phyloP scores from a whole-genome alignment of 2,329 filamentous ascomycete genomes.

The Zymoseptoria pseudotritici region DNA sequence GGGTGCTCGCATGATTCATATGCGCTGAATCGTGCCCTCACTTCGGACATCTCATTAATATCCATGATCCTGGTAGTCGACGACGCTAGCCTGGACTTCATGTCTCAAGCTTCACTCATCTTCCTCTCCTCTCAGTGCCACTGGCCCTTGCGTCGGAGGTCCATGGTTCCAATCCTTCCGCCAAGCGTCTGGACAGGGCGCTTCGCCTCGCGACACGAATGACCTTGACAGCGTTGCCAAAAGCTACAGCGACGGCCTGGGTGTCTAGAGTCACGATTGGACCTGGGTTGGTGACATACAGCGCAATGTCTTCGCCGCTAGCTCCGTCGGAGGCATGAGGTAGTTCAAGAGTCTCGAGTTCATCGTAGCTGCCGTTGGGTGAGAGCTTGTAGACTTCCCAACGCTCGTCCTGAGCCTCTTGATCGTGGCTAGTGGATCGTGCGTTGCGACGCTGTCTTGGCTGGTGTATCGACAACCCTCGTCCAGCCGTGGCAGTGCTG shows the following conservation, averaged over 20 bases:
- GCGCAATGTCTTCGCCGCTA: constrained; percentile 42
- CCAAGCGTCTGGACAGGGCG: constrained; percentile 5
- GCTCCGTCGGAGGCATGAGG: neutral
- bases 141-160: neutral
- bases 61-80: neutral
- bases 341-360: constrained; percentile 37
- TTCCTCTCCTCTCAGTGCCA: constrained; percentile 2
- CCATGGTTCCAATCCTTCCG: constrained; percentile 10
- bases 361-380: constrained; percentile 35
- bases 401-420: constrained; percentile 21
- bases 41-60: neutral
- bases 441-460: constrained; percentile 8
- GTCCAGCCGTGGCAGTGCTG: neutral
- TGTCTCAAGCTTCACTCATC: neutral
- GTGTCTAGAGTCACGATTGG: constrained; percentile 58
- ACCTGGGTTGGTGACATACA: constrained; percentile 60
- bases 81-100: neutral
- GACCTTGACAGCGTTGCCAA: constrained; percentile 67
- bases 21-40: neutral
- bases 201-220: constrained; percentile 33
- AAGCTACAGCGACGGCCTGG: constrained; percentile 59
- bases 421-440: constrained; percentile 9
- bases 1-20: neutral
- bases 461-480: constrained; percentile 5
- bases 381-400: constrained; percentile 50